Percentiles rank a stretch among this genome's conserved stretches.
Evolutionary conservation across 176 grass and related monocot species (phyloP).

Genomic region (Musa itinerans): DNA sequence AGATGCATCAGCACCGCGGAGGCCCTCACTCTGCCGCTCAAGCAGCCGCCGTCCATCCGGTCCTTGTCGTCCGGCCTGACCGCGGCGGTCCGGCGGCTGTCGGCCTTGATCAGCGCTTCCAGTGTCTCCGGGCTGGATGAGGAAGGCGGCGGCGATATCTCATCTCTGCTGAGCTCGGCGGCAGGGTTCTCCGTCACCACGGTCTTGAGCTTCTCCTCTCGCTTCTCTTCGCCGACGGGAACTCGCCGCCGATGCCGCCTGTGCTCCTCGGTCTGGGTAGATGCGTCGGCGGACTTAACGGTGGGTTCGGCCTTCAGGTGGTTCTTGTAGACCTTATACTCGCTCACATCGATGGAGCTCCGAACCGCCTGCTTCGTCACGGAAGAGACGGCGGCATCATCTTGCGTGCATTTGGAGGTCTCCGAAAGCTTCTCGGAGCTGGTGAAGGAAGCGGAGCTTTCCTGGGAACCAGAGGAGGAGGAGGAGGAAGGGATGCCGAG

Average conservation of each 20-base stretch:
- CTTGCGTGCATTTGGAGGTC: neutral
- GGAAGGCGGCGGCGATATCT: conserved; percentile 55
- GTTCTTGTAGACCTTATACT: conserved; percentile 42
- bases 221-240: neutral
- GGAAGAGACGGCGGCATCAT: conserved; percentile 1
- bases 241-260: neutral
- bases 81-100: conserved; percentile 23
- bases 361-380: conserved; percentile 10
- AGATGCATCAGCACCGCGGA: conserved; percentile 78
- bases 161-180: conserved; percentile 43
- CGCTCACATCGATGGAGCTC: conserved; percentile 13
- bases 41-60: neutral
- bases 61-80: conserved; percentile 10
- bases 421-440: conserved; percentile 27
- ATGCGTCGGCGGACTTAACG: conserved; percentile 39
- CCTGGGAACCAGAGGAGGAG: conserved; percentile 33
- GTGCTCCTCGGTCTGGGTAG: conserved; percentile 77
- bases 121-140: conserved; percentile 74
- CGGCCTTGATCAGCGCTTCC: conserved; percentile 58
- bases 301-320: conserved; percentile 14
- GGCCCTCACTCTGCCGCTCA: conserved; percentile 35
- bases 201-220: neutral
- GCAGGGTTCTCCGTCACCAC: conserved; percentile 2
- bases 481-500: conserved; percentile 6
- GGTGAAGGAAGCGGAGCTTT: conserved; percentile 25